Conservation (phyloP, 768 basidiomycete genomes). For the Boletus eberwhitei region DNA sequence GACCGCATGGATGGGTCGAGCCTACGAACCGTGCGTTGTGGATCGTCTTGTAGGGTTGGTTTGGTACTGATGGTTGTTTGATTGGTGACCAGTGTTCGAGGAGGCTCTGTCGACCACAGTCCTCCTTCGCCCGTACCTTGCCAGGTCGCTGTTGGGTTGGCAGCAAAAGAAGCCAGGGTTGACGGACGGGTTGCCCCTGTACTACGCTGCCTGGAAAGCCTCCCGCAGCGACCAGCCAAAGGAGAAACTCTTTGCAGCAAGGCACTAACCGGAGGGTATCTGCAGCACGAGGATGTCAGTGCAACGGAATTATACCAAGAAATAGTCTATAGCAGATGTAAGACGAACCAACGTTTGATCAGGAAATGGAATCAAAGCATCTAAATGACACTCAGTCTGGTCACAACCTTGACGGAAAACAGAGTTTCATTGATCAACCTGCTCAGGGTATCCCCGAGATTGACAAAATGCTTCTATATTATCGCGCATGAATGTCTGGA, state of each 20-base stretch:
- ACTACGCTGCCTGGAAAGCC: conserved; percentile 27
- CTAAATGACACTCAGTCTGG: neutral
- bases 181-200: conserved; percentile 32
- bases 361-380: neutral
- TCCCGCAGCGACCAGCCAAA: conserved; percentile 6
- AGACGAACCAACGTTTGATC: neutral
- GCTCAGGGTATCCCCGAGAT: neutral
- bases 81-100: conserved; percentile 9
- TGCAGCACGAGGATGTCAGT: neutral
- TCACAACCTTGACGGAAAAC: neutral
- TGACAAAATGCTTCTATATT: conserved; percentile 8
- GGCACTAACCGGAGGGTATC: neutral
- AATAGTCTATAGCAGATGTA: neutral
- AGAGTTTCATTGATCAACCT: neutral
- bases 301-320: neutral
- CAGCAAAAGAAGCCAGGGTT: conserved; percentile 30
- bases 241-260: conserved; percentile 3
- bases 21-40: conserved; percentile 24
- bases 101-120: conserved; percentile 23
- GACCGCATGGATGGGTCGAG: conserved; percentile 15
- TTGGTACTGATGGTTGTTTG: neutral
- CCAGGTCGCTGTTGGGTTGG: conserved; percentile 34
- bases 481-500: conserved; percentile 3
- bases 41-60: neutral
- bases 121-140: conserved; percentile 23